A percentile compares a stretch with the other conserved stretches of the same genome.
phyloP scores from a whole-genome alignment of 768 basidiomycete species.

The Rhodotorula paludigena region DNA sequence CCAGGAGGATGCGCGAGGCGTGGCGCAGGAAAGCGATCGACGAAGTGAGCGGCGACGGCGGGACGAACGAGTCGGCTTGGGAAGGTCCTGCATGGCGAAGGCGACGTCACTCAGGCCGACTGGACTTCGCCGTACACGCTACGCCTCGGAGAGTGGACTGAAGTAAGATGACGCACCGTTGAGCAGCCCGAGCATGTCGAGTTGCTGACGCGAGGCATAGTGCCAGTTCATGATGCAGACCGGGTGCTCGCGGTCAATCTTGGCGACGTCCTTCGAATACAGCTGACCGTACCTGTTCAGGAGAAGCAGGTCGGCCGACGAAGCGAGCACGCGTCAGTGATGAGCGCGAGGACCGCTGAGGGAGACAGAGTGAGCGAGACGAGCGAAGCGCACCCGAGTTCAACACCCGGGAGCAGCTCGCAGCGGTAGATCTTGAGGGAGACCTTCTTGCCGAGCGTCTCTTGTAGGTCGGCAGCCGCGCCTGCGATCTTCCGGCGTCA shows the following conservation, averaged over 20 bases:
- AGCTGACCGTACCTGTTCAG: conserved; percentile 9
- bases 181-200: conserved; percentile 4
- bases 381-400: not conserved
- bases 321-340: too few species aligned
- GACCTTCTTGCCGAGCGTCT: not conserved
- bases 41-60: not conserved
- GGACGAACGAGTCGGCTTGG: not conserved
- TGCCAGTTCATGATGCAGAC: not conserved
- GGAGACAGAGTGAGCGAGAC: too few species aligned
- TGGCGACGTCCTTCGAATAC: not conserved
- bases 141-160: too few species aligned
- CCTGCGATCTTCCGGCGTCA: not conserved
- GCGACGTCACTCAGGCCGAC: too few species aligned
- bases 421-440: not conserved
- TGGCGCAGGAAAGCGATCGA: conserved; percentile 1
- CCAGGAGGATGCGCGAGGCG: not conserved
- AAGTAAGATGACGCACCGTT: not conserved
- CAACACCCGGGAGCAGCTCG: not conserved
- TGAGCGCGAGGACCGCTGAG: too few species aligned
- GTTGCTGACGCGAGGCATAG: not conserved
- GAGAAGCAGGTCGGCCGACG: too few species aligned
- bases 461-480: not conserved
- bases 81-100: not conserved
- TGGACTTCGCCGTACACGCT: too few species aligned
- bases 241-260: not conserved